Conservation (phyloP, 2,329 filamentous ascomycete species). For the Lasiodiplodia theobromae region DNA sequence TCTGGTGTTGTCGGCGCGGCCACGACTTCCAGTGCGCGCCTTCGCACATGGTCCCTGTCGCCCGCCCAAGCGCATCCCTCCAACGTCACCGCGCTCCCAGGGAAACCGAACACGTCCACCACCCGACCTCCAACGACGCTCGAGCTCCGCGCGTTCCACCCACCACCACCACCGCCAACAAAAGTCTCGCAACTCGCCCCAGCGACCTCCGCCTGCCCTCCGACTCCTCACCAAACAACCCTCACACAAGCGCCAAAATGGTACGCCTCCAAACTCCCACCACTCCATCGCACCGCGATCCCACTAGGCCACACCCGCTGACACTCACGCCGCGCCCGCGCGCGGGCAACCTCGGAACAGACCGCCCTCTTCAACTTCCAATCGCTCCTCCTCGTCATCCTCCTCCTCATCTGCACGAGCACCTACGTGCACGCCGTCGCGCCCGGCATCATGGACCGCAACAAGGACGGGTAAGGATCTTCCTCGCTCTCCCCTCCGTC, state of each 20-base stretch:
- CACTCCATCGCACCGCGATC: not conserved
- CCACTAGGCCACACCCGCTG: not conserved
- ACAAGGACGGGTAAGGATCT: conserved; percentile 79
- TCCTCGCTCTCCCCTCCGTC: too few relatives aligned
- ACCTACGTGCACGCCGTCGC: conserved; percentile 92
- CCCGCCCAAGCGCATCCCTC: not conserved
- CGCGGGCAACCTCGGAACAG: conserved; percentile 54
- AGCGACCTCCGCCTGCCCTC: not conserved
- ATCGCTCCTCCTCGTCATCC: conserved; percentile 89
- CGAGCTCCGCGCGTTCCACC: not conserved
- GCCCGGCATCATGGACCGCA: conserved; percentile 87
- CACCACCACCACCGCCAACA: not conserved
- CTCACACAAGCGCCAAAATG: not conserved
- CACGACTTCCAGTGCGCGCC: not conserved
- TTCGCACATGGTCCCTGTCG: not conserved
- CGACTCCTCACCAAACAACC: not conserved
- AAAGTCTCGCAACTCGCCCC: not conserved
- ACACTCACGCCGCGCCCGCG: not conserved
- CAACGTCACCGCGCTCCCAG: conserved; percentile 7
- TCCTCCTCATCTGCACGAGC: conserved; percentile 95
- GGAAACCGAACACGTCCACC: conserved; percentile 10
- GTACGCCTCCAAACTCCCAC: not conserved
- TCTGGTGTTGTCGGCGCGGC: not conserved
- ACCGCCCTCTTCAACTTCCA: conserved; percentile 99
- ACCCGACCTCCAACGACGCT: not conserved